These are phyloP conservation scores for Cylindricascospora bacillispora DNA, from an alignment of 1,139 yeast genomes.

Conservation along the genomic window DNA sequence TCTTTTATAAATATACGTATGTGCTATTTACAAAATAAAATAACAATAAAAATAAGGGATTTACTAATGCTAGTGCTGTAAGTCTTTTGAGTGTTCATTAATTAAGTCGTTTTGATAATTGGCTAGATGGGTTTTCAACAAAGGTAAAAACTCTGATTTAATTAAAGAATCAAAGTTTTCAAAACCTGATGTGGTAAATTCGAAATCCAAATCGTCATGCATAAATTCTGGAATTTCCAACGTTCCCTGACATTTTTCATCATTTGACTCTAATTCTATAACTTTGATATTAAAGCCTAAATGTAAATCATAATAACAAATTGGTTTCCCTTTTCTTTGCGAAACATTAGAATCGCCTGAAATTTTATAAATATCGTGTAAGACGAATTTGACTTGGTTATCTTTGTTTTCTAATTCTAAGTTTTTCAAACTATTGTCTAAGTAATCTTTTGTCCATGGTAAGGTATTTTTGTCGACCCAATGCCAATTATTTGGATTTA, in stretches of 20 bases:
- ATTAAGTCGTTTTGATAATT: constrained; percentile 52
- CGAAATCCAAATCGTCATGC: constrained; percentile 62
- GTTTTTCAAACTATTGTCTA: constrained; percentile 33
- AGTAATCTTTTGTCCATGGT: constrained; percentile 58
- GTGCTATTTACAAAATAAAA: constrained; percentile 2
- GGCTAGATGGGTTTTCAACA: constrained; percentile 35
- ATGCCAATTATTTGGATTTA: constrained; percentile 83
- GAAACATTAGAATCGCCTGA: constrained; percentile 72
- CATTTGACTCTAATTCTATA: constrained; percentile 20
- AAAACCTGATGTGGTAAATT: constrained; percentile 36
- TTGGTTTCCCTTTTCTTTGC: constrained; percentile 69
- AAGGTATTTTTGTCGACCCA: constrained; percentile 75
- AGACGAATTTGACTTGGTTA: constrained; percentile 24
- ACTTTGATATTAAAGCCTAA: constrained; percentile 37
- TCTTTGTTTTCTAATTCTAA: constrained; percentile 29
- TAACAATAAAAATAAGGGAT: background rate
- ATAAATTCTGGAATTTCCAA: constrained; percentile 51
- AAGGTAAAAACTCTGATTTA: constrained; percentile 39
- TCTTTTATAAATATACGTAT: constrained; percentile 1
- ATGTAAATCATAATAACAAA: constrained; percentile 58
- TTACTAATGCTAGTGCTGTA: constrained; percentile 31
- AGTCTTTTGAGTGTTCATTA: constrained; percentile 45
- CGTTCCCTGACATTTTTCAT: constrained; percentile 26
- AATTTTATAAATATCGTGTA: constrained; percentile 35
- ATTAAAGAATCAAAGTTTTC: constrained; percentile 31